phyloP scores from a whole-genome alignment of 2,329 filamentous ascomycete genomes.

The Fusarium concolor region DNA sequence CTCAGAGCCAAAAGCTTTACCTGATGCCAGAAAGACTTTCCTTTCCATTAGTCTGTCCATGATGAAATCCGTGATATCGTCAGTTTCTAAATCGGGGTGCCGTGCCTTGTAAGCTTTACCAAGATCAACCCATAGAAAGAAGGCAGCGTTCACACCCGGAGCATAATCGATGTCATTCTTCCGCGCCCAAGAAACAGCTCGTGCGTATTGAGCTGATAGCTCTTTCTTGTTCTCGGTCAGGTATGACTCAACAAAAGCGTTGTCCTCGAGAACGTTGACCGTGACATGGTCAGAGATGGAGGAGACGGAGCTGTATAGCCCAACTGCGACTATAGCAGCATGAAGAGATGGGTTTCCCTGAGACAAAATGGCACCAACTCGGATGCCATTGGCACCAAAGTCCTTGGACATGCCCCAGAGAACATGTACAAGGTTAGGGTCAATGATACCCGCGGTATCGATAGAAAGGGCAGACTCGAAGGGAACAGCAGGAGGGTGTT shows the following conservation, averaged over 20 bases:
- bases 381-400: constrained; percentile 68
- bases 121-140: constrained; percentile 67
- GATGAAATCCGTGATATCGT: constrained; percentile 45
- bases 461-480: constrained; percentile 63
- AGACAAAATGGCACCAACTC: constrained; percentile 63
- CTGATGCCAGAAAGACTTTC: constrained; percentile 53
- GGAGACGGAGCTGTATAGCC: constrained; percentile 59
- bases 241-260: constrained; percentile 58
- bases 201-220: constrained; percentile 55
- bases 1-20: constrained; percentile 53
- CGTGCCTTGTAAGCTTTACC: constrained; percentile 46
- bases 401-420: constrained; percentile 62
- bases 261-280: constrained; percentile 58
- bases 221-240: constrained; percentile 56
- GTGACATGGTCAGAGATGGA: constrained; percentile 57
- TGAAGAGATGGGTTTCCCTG: constrained; percentile 57
- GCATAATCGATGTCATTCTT: constrained; percentile 58
- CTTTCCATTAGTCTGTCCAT: constrained; percentile 47
- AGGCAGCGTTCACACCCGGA: constrained; percentile 62
- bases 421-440: constrained; percentile 63
- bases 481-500: constrained; percentile 38
- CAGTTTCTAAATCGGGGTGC: constrained; percentile 18
- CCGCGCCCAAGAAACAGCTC: constrained; percentile 52
- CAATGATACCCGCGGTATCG: constrained; percentile 57
- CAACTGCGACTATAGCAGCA: constrained; percentile 51